Conservation (phyloP, 345 rosid species). For the Laguncularia racemosa region DNA sequence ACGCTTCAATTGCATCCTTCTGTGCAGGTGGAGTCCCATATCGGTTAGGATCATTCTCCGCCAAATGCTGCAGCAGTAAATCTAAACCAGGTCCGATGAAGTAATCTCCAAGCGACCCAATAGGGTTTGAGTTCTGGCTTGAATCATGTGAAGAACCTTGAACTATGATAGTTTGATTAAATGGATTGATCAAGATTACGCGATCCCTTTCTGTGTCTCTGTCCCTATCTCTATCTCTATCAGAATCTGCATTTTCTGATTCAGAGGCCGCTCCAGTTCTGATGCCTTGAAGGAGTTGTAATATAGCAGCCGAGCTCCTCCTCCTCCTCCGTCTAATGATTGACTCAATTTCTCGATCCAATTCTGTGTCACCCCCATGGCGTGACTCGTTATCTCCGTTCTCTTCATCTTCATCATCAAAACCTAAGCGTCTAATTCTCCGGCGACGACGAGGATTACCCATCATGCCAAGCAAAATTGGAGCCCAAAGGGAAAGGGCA, state of each 20-base stretch:
- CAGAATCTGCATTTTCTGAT: conserved; percentile 26
- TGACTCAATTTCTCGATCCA: conserved; percentile 63
- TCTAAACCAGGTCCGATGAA: conserved; percentile 75
- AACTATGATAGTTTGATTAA: conserved; percentile 39
- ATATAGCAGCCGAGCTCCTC: conserved; percentile 49
- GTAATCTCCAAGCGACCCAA: conserved; percentile 74
- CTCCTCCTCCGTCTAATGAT: conserved; percentile 56
- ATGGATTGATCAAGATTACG: conserved; percentile 37
- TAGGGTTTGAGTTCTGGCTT: conserved; percentile 31
- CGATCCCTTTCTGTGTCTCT: conserved; percentile 31
- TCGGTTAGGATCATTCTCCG: conserved; percentile 52
- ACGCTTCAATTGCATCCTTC: conserved; percentile 55
- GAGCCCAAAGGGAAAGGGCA: conserved; percentile 79
- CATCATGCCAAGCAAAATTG: conserved; percentile 83
- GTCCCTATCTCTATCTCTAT: conserved; percentile 11
- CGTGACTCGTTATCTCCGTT: conserved; percentile 5
- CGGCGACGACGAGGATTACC: conserved; percentile 50
- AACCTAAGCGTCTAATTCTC: conserved; percentile 46
- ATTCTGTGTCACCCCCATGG: conserved; percentile 45
- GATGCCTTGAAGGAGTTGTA: conserved; percentile 74
- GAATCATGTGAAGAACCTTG: conserved; percentile 50
- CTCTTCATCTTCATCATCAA: conserved; percentile 43
- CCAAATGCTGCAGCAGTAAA: conserved; percentile 61
- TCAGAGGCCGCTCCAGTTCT: conserved; percentile 66
- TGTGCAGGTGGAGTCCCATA: conserved; percentile 74